A percentile compares a stretch with the other conserved stretches of the same genome.
phyloP scores from a whole-genome alignment of 352 stramenopile species.

The Pythium folliculosum region DNA sequence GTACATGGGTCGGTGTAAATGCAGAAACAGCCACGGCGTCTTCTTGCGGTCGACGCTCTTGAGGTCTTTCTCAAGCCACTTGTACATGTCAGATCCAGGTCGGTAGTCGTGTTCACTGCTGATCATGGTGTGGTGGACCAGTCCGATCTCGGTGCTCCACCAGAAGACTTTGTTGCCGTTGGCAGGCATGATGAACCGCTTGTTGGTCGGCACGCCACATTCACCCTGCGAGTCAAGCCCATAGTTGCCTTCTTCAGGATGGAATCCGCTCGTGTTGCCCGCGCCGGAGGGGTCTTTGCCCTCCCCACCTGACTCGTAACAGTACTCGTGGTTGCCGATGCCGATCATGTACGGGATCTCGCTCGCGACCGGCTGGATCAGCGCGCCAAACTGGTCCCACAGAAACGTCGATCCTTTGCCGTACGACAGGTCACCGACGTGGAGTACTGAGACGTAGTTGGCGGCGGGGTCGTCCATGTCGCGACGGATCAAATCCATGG shows the following conservation, averaged over 20 bases:
- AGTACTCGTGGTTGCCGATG: slow-evolving; percentile 36
- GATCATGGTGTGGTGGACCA: slow-evolving; percentile 29
- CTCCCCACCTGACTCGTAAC: slow-evolving; percentile 25
- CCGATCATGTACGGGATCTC: slow-evolving; percentile 66
- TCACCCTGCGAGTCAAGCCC: slow-evolving; percentile 43
- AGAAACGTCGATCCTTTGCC: slow-evolving; percentile 47
- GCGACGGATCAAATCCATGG: slow-evolving; percentile 33
- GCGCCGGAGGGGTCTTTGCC: slow-evolving; percentile 26
- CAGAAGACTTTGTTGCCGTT: slow-evolving; percentile 36
- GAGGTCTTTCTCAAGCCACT: slow-evolving; percentile 34
- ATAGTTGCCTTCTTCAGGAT: slow-evolving; percentile 25
- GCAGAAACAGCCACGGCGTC: slow-evolving; percentile 33
- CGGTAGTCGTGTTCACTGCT: slow-evolving; percentile 35
- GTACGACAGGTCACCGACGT: slow-evolving; percentile 76
- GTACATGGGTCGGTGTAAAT: slow-evolving; percentile 36
- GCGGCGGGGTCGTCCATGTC: slow-evolving; percentile 27
- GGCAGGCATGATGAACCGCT: slow-evolving; percentile 52
- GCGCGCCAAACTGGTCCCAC: slow-evolving; percentile 71
- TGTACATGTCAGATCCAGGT: slow-evolving; percentile 23
- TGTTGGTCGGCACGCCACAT: slow-evolving; percentile 62
- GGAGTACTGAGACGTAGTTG: slow-evolving; percentile 56
- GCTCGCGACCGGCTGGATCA: slow-evolving; percentile 64
- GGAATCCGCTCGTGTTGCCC: slow-evolving; percentile 17
- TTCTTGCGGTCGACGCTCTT: slow-evolving; percentile 23
- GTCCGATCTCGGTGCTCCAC: slow-evolving; percentile 29